Evolutionary conservation across 164 flowering plant genomes (phyloP), one percentile per base, ranked within the genome.

Genomic region (Brasenia schreberi): DNA sequence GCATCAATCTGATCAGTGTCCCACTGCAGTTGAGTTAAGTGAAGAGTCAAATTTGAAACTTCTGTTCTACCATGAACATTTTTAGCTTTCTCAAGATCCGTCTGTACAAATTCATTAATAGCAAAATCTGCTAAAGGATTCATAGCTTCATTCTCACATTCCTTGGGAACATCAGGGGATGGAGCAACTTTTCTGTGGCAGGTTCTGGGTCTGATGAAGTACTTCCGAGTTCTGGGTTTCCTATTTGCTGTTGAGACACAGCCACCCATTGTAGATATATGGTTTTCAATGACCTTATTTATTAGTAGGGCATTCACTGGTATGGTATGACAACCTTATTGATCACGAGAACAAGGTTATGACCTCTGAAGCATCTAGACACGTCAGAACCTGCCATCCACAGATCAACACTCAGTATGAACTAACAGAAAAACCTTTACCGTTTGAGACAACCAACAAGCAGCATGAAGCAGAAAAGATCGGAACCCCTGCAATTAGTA

Each of bases 1-100:
- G 83, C 70, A 72, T 90, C 90, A 64, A 77, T 66, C 71, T 85
- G 90, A 74, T 84, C 87, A 67, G 76, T 87, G 69, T 75, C 86
- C 98, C 95, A 91, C 68, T 90, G 88, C 80, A 88, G 19, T 72
- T 91, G 98, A 18, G 88, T 87, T 63, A 90, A 79, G 76, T 90
- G 97, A 76, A 83, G 85, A 53, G 86, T 73, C 49, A 85, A 71
- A 67, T 86, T 90, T 17, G 96, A 81, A 68, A 83, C 87, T 75
- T 82, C 86, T 61, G 94, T 81, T 78, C 82, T 82, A 75, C 84
- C 78, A 71, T 84, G 78, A n/a, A 85, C 78, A 60, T 83, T 84
- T 63, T 75, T 77, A 69, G 85, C 85, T 52, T 77, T 81, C 71
- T 81, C 89, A 72, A 79, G 80, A 68, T 79, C 81, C 77, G 82